Evolutionary conservation across 2,329 filamentous ascomycete genomes (phyloP).

Genomic region (Cryoendolithus antarcticus): DNA sequence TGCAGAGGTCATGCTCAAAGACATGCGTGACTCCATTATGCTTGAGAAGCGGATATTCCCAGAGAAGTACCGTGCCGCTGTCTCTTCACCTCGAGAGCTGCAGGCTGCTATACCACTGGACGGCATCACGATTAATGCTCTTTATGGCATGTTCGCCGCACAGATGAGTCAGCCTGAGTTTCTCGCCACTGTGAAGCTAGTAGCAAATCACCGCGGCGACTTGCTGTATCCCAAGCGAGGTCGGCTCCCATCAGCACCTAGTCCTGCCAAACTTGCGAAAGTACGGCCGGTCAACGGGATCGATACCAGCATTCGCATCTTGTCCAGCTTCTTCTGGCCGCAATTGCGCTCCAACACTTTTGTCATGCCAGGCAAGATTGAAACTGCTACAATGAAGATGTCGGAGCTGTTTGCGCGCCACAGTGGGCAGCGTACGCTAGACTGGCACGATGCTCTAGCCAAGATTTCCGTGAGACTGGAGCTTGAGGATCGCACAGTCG

Average conservation of each 20-base stretch:
- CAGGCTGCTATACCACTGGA: conserved; percentile 23
- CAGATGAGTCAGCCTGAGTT: conserved; percentile 17
- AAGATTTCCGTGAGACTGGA: conserved; percentile 70
- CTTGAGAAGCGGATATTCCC: conserved; percentile 37
- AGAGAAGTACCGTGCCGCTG: conserved; percentile 15
- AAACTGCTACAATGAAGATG: conserved; percentile 37
- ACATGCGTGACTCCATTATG: conserved; percentile 67
- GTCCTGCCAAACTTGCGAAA: background rate
- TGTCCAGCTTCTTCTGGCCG: conserved; percentile 92
- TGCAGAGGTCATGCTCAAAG: conserved; percentile 94
- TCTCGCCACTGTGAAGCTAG: conserved; percentile 14
- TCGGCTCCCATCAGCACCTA: conserved; percentile 10
- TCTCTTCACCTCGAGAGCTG: conserved; percentile 19
- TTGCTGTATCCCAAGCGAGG: conserved; percentile 19
- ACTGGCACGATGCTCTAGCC: conserved; percentile 75
- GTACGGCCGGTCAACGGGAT: background rate
- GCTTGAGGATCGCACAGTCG: conserved; percentile 64
- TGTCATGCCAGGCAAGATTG: conserved; percentile 51
- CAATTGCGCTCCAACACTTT: conserved; percentile 60
- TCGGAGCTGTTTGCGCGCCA: conserved; percentile 63
- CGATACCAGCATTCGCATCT: conserved; percentile 64
- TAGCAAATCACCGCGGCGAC: conserved; percentile 16
- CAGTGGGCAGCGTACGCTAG: conserved; percentile 74
- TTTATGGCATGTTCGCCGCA: conserved; percentile 16
- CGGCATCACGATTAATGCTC: conserved; percentile 22